Evolutionary conservation across 495 filamentous ascomycete genomes (phyloP).

Genomic region (Baudoinia panamericana): DNA sequence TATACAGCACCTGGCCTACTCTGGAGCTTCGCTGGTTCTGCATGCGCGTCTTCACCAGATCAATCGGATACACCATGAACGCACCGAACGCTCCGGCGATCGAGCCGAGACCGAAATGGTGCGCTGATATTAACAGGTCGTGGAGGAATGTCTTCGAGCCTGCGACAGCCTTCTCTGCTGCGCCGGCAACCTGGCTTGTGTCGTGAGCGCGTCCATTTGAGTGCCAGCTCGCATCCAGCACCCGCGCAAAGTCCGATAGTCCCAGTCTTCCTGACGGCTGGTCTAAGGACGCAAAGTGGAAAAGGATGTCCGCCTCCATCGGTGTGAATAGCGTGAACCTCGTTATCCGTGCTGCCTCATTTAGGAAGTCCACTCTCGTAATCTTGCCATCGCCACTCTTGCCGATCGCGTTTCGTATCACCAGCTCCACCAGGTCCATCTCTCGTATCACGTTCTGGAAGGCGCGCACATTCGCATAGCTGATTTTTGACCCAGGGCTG

Average conservation of each 20-base stretch:
- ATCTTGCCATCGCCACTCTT: slow-evolving; percentile 87
- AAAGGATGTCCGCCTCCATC: slow-evolving; percentile 97
- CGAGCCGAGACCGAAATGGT: slow-evolving; percentile 80
- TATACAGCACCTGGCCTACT: slow-evolving; percentile 81
- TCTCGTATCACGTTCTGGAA: slow-evolving; percentile 95
- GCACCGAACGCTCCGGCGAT: slow-evolving; percentile 92
- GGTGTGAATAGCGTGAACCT: slow-evolving; percentile 91
- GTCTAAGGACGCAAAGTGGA: slow-evolving; percentile 92
- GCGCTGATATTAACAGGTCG: slow-evolving; percentile 59
- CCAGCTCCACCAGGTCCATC: slow-evolving; percentile 92
- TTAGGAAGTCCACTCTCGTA: slow-evolving; percentile 83
- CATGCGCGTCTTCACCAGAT: slow-evolving; percentile 96
- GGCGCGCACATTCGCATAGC: slow-evolving; percentile 89
- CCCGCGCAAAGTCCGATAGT: slow-evolving; percentile 78
- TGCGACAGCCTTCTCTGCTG: slow-evolving; percentile 35
- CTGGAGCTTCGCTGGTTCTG: slow-evolving; percentile 80
- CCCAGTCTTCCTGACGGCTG: slow-evolving; percentile 74
- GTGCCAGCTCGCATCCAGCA: slow-evolving; percentile 85
- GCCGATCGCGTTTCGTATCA: slow-evolving; percentile 69
- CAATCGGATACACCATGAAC: slow-evolving; percentile 98
- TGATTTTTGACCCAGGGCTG: slow-evolving; percentile 79
- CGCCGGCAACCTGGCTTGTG: slow-evolving; percentile 25
- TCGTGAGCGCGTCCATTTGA: slow-evolving; percentile 34
- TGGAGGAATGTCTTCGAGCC: slow-evolving; percentile 43
- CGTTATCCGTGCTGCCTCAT: slow-evolving; percentile 79